Percentiles rank a stretch among this genome's conserved stretches.
Evolutionary conservation across 768 basidiomycete species (phyloP).

Genomic region (Lactifluus piperatus): DNA sequence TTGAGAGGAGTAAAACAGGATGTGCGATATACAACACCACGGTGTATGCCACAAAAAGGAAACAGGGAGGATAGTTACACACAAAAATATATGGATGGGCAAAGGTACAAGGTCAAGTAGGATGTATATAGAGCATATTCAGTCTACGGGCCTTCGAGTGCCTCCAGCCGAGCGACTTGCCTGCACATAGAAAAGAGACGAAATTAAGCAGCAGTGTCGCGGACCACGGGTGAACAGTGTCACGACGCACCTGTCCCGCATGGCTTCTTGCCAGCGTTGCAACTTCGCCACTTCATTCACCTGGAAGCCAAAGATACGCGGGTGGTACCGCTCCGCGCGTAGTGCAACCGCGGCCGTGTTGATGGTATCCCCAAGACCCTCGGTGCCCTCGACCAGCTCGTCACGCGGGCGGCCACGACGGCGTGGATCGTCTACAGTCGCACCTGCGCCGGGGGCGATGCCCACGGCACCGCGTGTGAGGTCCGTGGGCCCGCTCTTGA

Average conservation of each 20-base stretch:
- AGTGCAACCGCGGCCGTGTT: conserved; percentile 77
- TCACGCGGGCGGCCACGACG: conserved; percentile 25
- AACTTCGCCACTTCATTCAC: conserved; percentile 88
- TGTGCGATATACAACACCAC: conserved; percentile 1
- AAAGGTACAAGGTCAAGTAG: too few relatives aligned
- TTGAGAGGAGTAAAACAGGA: not conserved
- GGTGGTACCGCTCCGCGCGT: conserved; percentile 88
- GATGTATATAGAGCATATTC: not conserved
- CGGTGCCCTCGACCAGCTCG: conserved; percentile 43
- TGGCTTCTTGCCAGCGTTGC: conserved; percentile 93
- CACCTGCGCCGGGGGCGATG: conserved; percentile 21
- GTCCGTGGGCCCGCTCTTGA: conserved; percentile 54
- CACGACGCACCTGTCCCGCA: conserved; percentile 64
- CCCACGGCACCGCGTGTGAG: conserved; percentile 24
- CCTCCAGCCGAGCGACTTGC: conserved; percentile 19
- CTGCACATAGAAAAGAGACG: not conserved
- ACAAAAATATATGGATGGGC: not conserved
- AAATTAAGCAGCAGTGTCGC: not conserved
- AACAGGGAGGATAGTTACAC: not conserved
- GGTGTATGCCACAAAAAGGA: not conserved
- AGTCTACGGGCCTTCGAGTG: conserved; percentile 11
- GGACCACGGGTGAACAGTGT: not conserved
- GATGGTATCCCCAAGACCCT: conserved; percentile 52
- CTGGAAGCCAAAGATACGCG: conserved; percentile 96
- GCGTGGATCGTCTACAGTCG: conserved; percentile 26